Conservation (phyloP, 768 basidiomycete species). For the Pleurotus platypus region DNA sequence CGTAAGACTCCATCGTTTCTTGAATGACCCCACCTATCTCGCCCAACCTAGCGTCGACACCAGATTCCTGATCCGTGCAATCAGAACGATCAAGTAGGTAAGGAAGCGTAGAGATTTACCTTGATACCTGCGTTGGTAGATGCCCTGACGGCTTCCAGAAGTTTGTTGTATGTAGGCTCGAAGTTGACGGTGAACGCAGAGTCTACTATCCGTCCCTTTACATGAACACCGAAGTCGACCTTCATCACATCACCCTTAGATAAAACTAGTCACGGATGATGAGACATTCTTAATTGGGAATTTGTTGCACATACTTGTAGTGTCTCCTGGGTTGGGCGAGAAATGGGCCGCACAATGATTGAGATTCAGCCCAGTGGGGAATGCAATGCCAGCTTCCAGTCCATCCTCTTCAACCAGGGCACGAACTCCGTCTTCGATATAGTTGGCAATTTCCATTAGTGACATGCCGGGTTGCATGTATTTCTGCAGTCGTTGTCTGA, state of each 20-base stretch:
- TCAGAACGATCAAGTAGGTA: neutral
- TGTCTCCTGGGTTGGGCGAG: conserved; percentile 92
- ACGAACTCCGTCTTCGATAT: conserved; percentile 89
- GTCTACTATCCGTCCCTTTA: conserved; percentile 91
- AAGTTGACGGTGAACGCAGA: conserved; percentile 94
- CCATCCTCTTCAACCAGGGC: conserved; percentile 91
- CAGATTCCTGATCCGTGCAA: conserved; percentile 67
- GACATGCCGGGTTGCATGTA: conserved; percentile 89
- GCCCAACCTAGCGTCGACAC: conserved; percentile 91
- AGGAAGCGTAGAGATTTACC: conserved; percentile 33
- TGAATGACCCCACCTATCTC: conserved; percentile 91
- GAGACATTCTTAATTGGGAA: conserved; percentile 7
- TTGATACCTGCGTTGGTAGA: conserved; percentile 91
- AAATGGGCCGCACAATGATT: conserved; percentile 98
- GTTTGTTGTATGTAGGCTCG: conserved; percentile 85
- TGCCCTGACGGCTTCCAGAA: conserved; percentile 89
- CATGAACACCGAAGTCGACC: conserved; percentile 97
- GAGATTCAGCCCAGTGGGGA: conserved; percentile 92
- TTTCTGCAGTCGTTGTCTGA: conserved; percentile 77
- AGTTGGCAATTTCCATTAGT: conserved; percentile 90
- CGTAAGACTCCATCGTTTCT: conserved; percentile 99
- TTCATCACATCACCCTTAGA: conserved; percentile 86
- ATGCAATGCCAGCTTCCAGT: conserved; percentile 83
- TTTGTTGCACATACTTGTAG: conserved; percentile 48
- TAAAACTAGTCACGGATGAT: conserved; percentile 50